Percentiles rank a stretch among this genome's conserved stretches.
These are phyloP conservation scores for Venturia nashicola DNA, from an alignment of 2,329 filamentous ascomycete species.

Conservation along the genomic window DNA sequence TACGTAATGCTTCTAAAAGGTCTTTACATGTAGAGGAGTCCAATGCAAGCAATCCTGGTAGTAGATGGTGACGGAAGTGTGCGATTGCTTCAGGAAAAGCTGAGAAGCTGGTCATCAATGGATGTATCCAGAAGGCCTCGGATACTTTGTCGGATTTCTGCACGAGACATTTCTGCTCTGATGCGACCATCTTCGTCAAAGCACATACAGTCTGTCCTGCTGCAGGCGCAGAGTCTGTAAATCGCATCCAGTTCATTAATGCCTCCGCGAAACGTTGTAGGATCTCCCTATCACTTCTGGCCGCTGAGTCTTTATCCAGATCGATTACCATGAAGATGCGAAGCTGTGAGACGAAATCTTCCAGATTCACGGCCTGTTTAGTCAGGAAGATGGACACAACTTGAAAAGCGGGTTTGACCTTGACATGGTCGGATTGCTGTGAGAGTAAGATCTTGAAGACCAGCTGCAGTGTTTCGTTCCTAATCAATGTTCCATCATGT, in stretches of 20 bases:
- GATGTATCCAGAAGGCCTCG: slow-evolving; percentile 25
- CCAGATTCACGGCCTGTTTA: slow-evolving; percentile 41
- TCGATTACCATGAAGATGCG: slow-evolving; percentile 8
- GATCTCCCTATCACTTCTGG: slow-evolving; percentile 8
- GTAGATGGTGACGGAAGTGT: slow-evolving; percentile 33
- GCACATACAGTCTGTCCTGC: slow-evolving; percentile 18
- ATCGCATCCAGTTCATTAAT: slow-evolving; percentile 9
- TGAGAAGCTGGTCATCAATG: slow-evolving; percentile 22
- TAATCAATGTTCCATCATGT: slow-evolving; percentile 11
- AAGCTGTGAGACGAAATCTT: slow-evolving; percentile 21
- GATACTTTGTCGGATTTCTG: background rate
- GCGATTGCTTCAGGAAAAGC: slow-evolving; percentile 23
- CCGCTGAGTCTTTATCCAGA: slow-evolving; percentile 15
- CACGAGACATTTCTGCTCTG: background rate
- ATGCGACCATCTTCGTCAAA: slow-evolving; percentile 18
- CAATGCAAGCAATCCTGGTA: slow-evolving; percentile 34
- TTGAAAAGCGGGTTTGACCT: slow-evolving; percentile 59
- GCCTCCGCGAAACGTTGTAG: background rate
- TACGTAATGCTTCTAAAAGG: slow-evolving; percentile 28
- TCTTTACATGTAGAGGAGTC: slow-evolving; percentile 25
- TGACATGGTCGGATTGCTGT: slow-evolving; percentile 35
- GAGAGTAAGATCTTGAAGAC: background rate
- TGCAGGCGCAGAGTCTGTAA: slow-evolving; percentile 20
- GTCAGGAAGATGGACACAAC: slow-evolving; percentile 52
- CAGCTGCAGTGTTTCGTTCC: slow-evolving; percentile 8